Base-by-base conservation (phyloP, 306 rosid genomes). In the Morella rubra region DNA sequence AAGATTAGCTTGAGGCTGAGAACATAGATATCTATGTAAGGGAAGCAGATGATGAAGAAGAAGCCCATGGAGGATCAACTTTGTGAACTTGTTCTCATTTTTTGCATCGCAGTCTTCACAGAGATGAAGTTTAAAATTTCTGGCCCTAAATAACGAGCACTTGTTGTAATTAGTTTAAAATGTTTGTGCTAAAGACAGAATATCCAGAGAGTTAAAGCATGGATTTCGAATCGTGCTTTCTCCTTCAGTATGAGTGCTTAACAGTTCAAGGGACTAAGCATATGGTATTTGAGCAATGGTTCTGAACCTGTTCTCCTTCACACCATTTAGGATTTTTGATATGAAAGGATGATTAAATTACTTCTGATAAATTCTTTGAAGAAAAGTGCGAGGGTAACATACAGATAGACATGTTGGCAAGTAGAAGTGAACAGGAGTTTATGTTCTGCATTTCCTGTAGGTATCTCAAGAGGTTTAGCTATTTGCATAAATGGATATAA, bases 21-120 rank as follows among this genome's bases (percentile, higher is more conserved):
- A 49, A 11, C 71, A 55, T 44, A 62, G 61, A 73, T 44, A 58
- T 79, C 68, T 47, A 71, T 73, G 19, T 54, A 19, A 27, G 22
- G 41, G 71, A 66, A 44, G 71, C 15, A 24, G 65, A 59, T 49
- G 53, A 15, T 8, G 11, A 8, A 66, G 71, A 42, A 27, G 44
- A 60, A 61, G 45, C 42, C 44, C 41, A 32, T 27, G 32, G 7
- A 20, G 42, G 46, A 44, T 8, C 12, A 7, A 16, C 9, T 20
- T 64, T 7, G n/a, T 24, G 13, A 24, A 2, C 37, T 64, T 64
- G 20, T 40, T 64, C 7, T 40, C 40, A 0, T 62, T 62, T 32
- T 40, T 62, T 4, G 13, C 44, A 40, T 62, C 46, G 6, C 19
- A 45, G 14, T n/a, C 8, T 5, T 41, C 27, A 41, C 46, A 66